These are phyloP conservation scores for Candida mesenterica DNA, from an alignment of 1,139 yeast species.

Conservation along the genomic window DNA sequence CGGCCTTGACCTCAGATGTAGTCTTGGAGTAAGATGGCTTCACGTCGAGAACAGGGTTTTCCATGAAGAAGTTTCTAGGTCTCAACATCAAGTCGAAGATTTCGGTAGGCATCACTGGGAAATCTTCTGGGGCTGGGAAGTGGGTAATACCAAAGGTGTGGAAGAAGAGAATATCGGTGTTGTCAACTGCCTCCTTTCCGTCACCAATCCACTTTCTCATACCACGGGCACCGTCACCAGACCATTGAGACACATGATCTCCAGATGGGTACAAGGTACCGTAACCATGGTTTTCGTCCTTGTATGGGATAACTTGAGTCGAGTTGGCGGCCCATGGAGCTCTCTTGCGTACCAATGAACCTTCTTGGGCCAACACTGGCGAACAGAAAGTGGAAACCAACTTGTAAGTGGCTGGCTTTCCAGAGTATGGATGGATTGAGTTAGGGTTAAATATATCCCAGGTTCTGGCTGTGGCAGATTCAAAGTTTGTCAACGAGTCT, in stretches of 20 bases:
- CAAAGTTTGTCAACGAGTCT: slow-evolving; percentile 64
- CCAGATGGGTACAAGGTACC: slow-evolving; percentile 78
- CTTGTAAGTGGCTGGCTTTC: slow-evolving; percentile 74
- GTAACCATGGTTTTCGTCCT: slow-evolving; percentile 48
- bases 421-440: slow-evolving; percentile 63
- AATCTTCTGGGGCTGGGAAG: slow-evolving; percentile 87
- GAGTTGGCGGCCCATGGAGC: slow-evolving; percentile 77
- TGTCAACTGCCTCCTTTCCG: slow-evolving; percentile 58
- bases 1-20: slow-evolving; percentile 53
- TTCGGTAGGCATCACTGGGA: slow-evolving; percentile 88
- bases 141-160: slow-evolving; percentile 84
- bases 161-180: slow-evolving; percentile 70
- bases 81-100: slow-evolving; percentile 70
- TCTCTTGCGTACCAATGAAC: slow-evolving; percentile 73
- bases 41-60: slow-evolving; percentile 74
- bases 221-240: slow-evolving; percentile 71
- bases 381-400: slow-evolving; percentile 77
- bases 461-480: slow-evolving; percentile 62
- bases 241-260: slow-evolving; percentile 75
- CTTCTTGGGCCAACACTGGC: slow-evolving; percentile 68
- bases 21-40: slow-evolving; percentile 69
- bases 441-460: slow-evolving; percentile 81
- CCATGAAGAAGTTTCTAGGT: slow-evolving; percentile 75
- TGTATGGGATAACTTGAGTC: slow-evolving; percentile 68
- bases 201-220: slow-evolving; percentile 74